These are phyloP conservation scores for Trematosphaeria pertusa DNA, from an alignment of 2,329 filamentous ascomycete genomes.

Conservation along the genomic window DNA sequence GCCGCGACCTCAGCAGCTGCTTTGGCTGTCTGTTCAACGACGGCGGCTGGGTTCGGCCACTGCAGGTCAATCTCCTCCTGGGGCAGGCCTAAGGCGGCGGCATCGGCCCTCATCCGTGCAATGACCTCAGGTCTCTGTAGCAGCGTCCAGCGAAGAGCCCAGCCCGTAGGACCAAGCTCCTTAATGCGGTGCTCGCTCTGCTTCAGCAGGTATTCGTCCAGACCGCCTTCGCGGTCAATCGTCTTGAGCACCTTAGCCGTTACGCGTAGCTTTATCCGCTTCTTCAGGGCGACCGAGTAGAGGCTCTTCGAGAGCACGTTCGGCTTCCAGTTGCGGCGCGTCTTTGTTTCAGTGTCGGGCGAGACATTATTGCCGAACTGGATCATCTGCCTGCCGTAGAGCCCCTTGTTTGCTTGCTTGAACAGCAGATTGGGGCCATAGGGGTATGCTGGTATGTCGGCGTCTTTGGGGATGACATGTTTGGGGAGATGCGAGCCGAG, in stretches of 20 bases:
- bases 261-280: slow-evolving; percentile 71
- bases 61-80: slow-evolving; percentile 46
- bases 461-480: slow-evolving; percentile 38
- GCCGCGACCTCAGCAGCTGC: slow-evolving; percentile 14
- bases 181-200: slow-evolving; percentile 78
- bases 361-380: slow-evolving; percentile 82
- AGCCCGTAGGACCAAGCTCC: slow-evolving; percentile 88
- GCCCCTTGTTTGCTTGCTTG: slow-evolving; percentile 80
- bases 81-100: slow-evolving; percentile 70
- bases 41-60: slow-evolving; percentile 35
- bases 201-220: slow-evolving; percentile 91
- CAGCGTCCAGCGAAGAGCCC: slow-evolving; percentile 87
- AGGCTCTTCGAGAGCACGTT: slow-evolving; percentile 74
- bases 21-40: slow-evolving; percentile 20
- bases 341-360: slow-evolving; percentile 71
- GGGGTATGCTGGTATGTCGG: slow-evolving; percentile 65
- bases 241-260: slow-evolving; percentile 69
- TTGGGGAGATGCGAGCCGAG: slow-evolving; percentile 45
- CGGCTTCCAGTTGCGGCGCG: slow-evolving; percentile 74
- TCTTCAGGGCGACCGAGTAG: slow-evolving; percentile 67
- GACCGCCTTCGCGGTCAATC: slow-evolving; percentile 83
- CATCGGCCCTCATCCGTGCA: slow-evolving; percentile 69
- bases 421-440: slow-evolving; percentile 73
- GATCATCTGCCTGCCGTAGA: slow-evolving; percentile 74
- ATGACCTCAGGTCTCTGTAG: slow-evolving; percentile 78